phyloP scores from a whole-genome alignment of 306 rosid genomes.

The Acacia confusa region DNA sequence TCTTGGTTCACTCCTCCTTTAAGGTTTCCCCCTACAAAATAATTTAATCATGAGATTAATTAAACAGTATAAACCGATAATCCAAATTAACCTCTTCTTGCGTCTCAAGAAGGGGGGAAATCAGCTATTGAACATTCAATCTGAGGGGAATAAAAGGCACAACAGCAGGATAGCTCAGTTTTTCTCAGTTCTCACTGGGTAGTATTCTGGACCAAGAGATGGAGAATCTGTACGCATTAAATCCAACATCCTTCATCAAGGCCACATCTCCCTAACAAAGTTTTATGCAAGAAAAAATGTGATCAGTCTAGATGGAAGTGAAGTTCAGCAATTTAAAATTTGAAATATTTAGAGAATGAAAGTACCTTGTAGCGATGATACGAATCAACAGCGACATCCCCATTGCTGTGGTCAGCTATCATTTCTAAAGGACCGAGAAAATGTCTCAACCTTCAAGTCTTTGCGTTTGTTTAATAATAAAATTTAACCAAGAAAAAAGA shows the following conservation, averaged over 20 bases:
- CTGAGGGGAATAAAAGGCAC: slow-evolving; percentile 4
- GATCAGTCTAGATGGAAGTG: slow-evolving; percentile 16
- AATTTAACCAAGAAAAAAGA: neutral
- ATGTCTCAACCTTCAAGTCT: neutral
- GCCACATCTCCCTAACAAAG: slow-evolving; percentile 50
- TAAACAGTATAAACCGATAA: neutral
- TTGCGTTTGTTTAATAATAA: neutral
- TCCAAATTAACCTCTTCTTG: neutral
- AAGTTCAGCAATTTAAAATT: neutral
- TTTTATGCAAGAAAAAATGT: neutral
- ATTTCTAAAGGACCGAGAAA: slow-evolving; percentile 39
- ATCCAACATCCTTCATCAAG: slow-evolving; percentile 59
- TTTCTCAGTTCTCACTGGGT: slow-evolving; percentile 61
- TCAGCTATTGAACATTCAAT: slow-evolving; percentile 9
- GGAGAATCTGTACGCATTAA: slow-evolving; percentile 59
- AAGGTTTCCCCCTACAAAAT: slow-evolving; percentile 34
- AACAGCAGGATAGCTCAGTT: neutral
- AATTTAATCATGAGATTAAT: neutral
- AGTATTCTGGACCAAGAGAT: slow-evolving; percentile 68
- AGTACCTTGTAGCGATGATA: slow-evolving; percentile 70
- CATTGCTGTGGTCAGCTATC: slow-evolving; percentile 54
- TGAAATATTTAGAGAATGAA: slow-evolving; percentile 15
- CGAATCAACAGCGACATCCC: slow-evolving; percentile 53
- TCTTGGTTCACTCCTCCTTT: slow-evolving; percentile 39
- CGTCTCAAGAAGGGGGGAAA: neutral